These are phyloP conservation scores for Orbilia javanica DNA, from an alignment of 2,329 filamentous ascomycete species.

Conservation along the genomic window DNA sequence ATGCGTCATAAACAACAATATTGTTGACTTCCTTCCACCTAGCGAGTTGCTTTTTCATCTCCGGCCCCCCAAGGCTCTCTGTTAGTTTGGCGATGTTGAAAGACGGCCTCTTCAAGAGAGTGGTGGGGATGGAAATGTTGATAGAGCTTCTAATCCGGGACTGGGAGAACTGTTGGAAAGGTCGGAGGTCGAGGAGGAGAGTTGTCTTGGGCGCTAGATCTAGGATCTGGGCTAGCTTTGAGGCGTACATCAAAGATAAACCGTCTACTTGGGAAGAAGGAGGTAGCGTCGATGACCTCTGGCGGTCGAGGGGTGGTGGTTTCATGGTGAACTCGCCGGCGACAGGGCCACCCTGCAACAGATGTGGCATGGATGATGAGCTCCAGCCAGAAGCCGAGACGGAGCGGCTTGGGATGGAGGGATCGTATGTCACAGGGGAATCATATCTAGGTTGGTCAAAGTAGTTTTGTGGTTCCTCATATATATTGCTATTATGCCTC, in stretches of 20 bases:
- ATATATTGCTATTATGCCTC: slow-evolving; percentile 39
- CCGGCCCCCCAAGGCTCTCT: slow-evolving; percentile 82
- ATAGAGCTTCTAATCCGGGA: slow-evolving; percentile 83
- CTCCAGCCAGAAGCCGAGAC: slow-evolving; percentile 52
- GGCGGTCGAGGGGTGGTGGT: slow-evolving; percentile 31
- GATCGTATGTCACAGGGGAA: slow-evolving; percentile 34
- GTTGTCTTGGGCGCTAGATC: slow-evolving; percentile 65
- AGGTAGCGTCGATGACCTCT: slow-evolving; percentile 59
- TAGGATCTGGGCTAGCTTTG: slow-evolving; percentile 60
- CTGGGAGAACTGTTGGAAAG: slow-evolving; percentile 82
- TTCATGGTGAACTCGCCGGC: slow-evolving; percentile 39
- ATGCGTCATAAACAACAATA: slow-evolving; percentile 88
- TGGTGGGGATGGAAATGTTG: slow-evolving; percentile 95
- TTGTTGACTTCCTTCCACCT: slow-evolving; percentile 79
- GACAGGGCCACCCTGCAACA: slow-evolving; percentile 26
- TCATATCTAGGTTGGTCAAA: slow-evolving; percentile 56
- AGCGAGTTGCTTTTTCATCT: slow-evolving; percentile 79
- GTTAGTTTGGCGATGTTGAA: slow-evolving; percentile 90
- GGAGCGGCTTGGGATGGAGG: slow-evolving; percentile 43
- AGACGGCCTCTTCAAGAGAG: slow-evolving; percentile 87
- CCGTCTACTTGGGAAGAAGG: slow-evolving; percentile 59
- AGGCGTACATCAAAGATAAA: slow-evolving; percentile 59
- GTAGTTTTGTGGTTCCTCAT: slow-evolving; percentile 54
- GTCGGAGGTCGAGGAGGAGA: slow-evolving; percentile 85
- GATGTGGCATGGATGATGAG: slow-evolving; percentile 45